Evolutionary conservation across 2,329 filamentous ascomycete genomes (phyloP), one percentile per base, ranked within the genome.

Genomic region (Aspergillus phoenicis): DNA sequence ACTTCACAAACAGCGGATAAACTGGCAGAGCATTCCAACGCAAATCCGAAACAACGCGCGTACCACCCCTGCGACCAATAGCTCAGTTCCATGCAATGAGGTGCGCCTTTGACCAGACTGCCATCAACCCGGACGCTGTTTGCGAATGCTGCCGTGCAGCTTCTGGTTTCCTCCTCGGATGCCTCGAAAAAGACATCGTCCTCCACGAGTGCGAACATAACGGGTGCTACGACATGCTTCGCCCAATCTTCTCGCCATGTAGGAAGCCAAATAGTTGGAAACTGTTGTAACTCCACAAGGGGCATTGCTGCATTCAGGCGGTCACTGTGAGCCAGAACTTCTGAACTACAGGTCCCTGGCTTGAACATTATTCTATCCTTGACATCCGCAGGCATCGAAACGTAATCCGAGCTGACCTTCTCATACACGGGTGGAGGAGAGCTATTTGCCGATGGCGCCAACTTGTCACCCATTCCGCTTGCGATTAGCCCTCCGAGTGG

Each of bases 1-100:
- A 47, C n/a, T 53, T 38, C 1, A 20, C 13, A 10, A 24, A 11
- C 28, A 30, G 26, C n/a, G 48, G 3, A 17, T 11, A 52, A 28
- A 53, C 48, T 48, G 13, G 17, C 33, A 33, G 57, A 8, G 26
- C 56, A 58, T 22, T 59, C 56, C 38, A 62, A 5, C 20, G 57
- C 60, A 59, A 62, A 62, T 28, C 57, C 60, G 47, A 62, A 62
- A 41, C 57, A 59, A 8, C 52, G 43, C 1, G 52, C 52, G 52
- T 62, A 62, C 60, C 60, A 62, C 11, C 57, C 60, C 13, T 49
- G 57, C 7, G 60, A 56, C 57, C 57, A 62, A 13, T 57, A 41
- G 15, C 60, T 62, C 43, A 59, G 13, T 26, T 62, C 57, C 33
- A 62, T 36, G 38, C 52, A 52, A 48, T 62, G 60, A 8, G 60